Evolutionary conservation across 176 grass and related monocot species (phyloP).

Genomic region (Aegilops umbellulata): DNA sequence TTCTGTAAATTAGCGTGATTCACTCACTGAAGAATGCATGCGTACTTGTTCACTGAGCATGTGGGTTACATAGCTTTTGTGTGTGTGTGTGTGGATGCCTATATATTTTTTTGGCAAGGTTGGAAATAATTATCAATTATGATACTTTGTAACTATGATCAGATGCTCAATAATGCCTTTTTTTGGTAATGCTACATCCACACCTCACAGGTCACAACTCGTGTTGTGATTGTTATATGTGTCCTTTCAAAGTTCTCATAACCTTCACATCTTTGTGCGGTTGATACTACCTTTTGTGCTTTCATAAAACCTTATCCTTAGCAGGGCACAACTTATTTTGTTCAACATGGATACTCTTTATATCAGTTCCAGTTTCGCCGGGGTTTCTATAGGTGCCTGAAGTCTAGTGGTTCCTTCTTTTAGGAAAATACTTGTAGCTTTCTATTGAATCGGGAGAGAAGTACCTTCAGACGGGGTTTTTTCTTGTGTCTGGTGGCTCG

Average conservation of each 20-base stretch:
- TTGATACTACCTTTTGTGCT: neutral
- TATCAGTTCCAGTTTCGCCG: neutral
- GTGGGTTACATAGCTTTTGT: neutral
- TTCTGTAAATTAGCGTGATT: neutral
- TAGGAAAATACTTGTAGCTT: neutral
- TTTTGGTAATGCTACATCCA: neutral
- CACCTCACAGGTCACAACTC: neutral
- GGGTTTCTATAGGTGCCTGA: neutral
- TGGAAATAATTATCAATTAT: neutral
- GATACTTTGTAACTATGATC: neutral
- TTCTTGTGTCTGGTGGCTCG: too few species aligned
- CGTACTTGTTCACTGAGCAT: neutral
- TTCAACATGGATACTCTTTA: neutral
- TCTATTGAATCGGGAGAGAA: too few species aligned
- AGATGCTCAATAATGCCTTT: neutral
- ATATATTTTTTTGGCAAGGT: neutral
- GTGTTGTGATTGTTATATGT: neutral
- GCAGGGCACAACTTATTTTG: neutral
- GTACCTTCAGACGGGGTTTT: too few species aligned
- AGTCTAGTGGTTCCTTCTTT: neutral
- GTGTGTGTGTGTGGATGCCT: neutral
- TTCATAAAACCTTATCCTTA: neutral
- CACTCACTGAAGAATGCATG: neutral
- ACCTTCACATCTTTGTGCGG: neutral
- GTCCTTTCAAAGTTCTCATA: constrained; percentile 4